phyloP scores from a whole-genome alignment of 2,329 filamentous ascomycete genomes.

The Penicillium freii region DNA sequence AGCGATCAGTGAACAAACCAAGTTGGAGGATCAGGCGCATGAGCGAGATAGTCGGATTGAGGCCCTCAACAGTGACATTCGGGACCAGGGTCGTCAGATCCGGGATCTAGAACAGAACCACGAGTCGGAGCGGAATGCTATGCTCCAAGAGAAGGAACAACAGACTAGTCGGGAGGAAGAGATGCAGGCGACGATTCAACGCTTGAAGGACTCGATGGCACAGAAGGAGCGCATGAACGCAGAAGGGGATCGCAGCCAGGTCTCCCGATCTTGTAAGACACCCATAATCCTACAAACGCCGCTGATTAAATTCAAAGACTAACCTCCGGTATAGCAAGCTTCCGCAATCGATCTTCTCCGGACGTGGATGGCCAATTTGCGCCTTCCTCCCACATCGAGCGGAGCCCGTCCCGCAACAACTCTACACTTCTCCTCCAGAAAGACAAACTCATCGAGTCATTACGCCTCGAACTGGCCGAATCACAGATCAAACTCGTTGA shows the following conservation, averaged over 20 bases:
- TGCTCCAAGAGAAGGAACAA: constrained; percentile 90
- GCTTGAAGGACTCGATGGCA: constrained; percentile 83
- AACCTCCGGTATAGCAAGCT: constrained; percentile 38
- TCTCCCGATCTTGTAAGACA: constrained; percentile 53
- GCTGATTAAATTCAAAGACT: constrained; percentile 13
- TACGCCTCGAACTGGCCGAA: constrained; percentile 89
- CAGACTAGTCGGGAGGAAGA: constrained; percentile 81
- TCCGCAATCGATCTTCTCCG: constrained; percentile 55
- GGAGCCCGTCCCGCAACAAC: constrained; percentile 84
- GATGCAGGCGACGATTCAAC: constrained; percentile 83
- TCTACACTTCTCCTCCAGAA: constrained; percentile 91
- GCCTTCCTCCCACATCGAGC: constrained; percentile 76
- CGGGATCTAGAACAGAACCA: constrained; percentile 91
- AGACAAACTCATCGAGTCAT: constrained; percentile 90
- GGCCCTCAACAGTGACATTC: constrained; percentile 76
- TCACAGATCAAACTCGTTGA: constrained; percentile 94
- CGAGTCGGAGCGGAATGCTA: constrained; percentile 81
- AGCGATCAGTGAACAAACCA: constrained; percentile 74
- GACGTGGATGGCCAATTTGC: constrained; percentile 80
- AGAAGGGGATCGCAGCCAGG: constrained; percentile 51
- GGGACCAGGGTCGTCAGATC: constrained; percentile 76
- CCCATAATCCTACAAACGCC: background rate
- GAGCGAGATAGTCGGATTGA: constrained; percentile 84
- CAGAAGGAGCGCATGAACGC: constrained; percentile 63
- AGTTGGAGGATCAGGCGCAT: constrained; percentile 82